A percentile compares a stretch with the other conserved stretches of the same genome.
Evolutionary conservation across 257 asterid species (phyloP).

Genomic region (Forsythia suspensa): DNA sequence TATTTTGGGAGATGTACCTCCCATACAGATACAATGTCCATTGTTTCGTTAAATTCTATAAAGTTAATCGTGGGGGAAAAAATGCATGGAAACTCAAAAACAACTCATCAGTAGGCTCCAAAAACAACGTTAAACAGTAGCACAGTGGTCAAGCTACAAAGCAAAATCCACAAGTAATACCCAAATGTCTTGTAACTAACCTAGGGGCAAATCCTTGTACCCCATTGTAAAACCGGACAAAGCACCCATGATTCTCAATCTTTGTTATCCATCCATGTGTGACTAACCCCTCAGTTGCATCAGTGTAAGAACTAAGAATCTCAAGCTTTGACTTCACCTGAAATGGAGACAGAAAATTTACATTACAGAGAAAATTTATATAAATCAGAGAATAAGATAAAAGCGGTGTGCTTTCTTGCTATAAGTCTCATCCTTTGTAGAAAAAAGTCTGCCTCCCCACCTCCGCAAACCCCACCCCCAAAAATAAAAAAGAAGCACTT

Average conservation of each 20-base stretch:
- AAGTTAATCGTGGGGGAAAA: background rate
- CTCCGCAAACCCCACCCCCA: background rate
- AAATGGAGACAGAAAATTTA: conserved; percentile 2
- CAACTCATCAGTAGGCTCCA: conserved; percentile 4
- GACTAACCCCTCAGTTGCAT: conserved; percentile 78
- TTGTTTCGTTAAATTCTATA: background rate
- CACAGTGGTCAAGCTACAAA: background rate
- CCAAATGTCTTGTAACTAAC: conserved; percentile 36
- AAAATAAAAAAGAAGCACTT: background rate
- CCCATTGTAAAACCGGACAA: conserved; percentile 96
- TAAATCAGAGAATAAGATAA: background rate
- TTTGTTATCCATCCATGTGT: conserved; percentile 99
- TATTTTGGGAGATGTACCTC: background rate
- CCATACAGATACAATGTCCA: background rate
- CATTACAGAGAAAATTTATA: background rate
- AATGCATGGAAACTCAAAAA: background rate
- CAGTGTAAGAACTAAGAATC: conserved; percentile 76
- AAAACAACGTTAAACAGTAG: conserved; percentile 7
- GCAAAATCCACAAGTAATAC: background rate
- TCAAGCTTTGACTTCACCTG: conserved; percentile 89
- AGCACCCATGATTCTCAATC: conserved; percentile 93
- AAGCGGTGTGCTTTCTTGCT: background rate
- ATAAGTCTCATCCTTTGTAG: background rate
- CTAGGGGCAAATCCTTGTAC: conserved; percentile 94
- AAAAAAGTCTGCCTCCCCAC: background rate